Evolutionary conservation across 495 filamentous ascomycete species (phyloP), one percentile per base, ranked within the genome.

Genomic region (Durotheca rogersii): DNA sequence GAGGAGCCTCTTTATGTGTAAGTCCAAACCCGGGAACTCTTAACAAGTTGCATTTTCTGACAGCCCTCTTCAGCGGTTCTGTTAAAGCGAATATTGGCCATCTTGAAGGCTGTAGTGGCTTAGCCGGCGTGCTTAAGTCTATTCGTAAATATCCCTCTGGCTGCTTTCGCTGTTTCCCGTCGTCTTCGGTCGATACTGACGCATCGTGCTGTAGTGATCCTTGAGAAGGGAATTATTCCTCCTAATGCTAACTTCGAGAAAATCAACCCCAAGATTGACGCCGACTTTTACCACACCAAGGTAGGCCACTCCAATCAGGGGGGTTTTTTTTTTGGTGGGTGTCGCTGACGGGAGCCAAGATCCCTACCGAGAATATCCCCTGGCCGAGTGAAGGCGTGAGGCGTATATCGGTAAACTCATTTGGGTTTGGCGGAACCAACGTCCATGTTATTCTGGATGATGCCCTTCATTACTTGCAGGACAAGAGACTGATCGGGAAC

Each of bases 401-500:
- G 0, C 67, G 80, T 15, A 64, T 67, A 1, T 75, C 71, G 2
- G 65, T 84, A 10, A 84, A 80, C 45, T 79, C 70, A 9, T 83
- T 79, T 40, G 81, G 82, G 0, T 82, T 73, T 52, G 82, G 81
- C 6, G 81, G 82, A 3, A 63, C 77, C 10, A 85, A 85, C 54
- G 69, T 72, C 0, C 81, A 86, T 50, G 70, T 66, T 4, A 71
- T 85, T 23, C 9, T 86, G 0, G 81, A 85, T 27, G 68, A 66
- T 25, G 62, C 52, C 16, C 35, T 32, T 15, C 41, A 66, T 9
- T 4, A 4, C 4, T 9, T 27, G 4, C 23, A 27, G 23, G 19
- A 9, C 16, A 12, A 5, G 20, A 11, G 31, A 3, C 17, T 15
- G 23, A 27, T 4, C 23, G 23, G 23, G 7, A 25, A 25, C n/a